Conservation (phyloP, 495 filamentous ascomycete genomes). For the Lasiosphaeria miniovina region DNA sequence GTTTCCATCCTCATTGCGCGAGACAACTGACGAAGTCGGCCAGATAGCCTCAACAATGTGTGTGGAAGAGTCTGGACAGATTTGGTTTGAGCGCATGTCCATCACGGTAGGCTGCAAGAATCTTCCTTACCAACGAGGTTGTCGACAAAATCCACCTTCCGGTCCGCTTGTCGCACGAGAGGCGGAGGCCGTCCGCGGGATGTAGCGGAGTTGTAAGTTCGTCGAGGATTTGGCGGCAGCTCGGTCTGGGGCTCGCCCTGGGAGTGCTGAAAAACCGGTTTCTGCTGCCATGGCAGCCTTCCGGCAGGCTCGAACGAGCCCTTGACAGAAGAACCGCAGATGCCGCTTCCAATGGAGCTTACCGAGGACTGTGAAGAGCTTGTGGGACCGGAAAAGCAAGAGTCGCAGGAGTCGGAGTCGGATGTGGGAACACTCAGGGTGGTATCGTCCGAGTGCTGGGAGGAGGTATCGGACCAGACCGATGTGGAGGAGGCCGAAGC, state of each 20-base stretch:
- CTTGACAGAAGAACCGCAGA: background rate
- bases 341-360: slow-evolving; percentile 25
- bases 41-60: slow-evolving; percentile 97
- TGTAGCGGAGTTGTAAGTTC: slow-evolving; percentile 56
- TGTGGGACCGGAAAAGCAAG: slow-evolving; percentile 30
- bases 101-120: slow-evolving; percentile 11
- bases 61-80: slow-evolving; percentile 79
- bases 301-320: slow-evolving; percentile 22
- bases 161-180: slow-evolving; percentile 84
- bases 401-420: slow-evolving; percentile 43
- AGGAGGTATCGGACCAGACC: slow-evolving; percentile 72
- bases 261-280: slow-evolving; percentile 15
- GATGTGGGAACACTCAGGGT: slow-evolving; percentile 32
- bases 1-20: slow-evolving; percentile 53
- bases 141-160: slow-evolving; percentile 95
- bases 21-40: slow-evolving; percentile 69
- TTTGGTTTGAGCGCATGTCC: slow-evolving; percentile 29
- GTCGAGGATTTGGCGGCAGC: slow-evolving; percentile 77
- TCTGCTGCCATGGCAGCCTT: slow-evolving; percentile 31
- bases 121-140: slow-evolving; percentile 90
- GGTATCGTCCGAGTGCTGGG: slow-evolving; percentile 49
- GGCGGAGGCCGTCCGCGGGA: slow-evolving; percentile 71
- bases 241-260: slow-evolving; percentile 58
- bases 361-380: slow-evolving; percentile 30
- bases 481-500: slow-evolving; percentile 73